These are phyloP conservation scores for Cladosporium sp. DNA, from an alignment of 2,329 filamentous ascomycete species.

Conservation along the genomic window DNA sequence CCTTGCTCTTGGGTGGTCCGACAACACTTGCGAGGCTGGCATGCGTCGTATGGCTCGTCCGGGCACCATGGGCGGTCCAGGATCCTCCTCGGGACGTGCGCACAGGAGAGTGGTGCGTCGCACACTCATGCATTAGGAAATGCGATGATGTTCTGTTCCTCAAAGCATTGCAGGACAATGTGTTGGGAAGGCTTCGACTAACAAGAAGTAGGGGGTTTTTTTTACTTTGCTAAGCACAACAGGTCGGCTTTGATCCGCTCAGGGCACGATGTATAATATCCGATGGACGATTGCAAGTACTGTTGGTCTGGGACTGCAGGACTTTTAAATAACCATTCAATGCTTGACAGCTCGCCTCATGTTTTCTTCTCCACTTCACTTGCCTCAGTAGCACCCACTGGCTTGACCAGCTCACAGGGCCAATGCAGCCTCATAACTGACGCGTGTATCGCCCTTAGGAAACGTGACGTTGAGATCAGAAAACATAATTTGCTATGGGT, in stretches of 20 bases:
- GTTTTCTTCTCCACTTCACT: neutral
- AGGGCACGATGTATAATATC: neutral
- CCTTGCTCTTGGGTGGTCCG: conserved; percentile 45
- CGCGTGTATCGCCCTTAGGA: too few relatives aligned
- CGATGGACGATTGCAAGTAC: neutral
- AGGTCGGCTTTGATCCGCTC: neutral
- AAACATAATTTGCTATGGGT: neutral
- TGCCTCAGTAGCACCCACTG: too few relatives aligned
- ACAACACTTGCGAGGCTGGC: conserved; percentile 51
- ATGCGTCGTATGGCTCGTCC: conserved; percentile 9
- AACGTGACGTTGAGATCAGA: too few relatives aligned
- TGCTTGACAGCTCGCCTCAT: neutral
- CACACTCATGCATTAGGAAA: conserved; percentile 12
- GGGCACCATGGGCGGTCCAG: neutral
- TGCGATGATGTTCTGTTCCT: neutral
- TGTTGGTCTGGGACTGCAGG: conserved; percentile 2
- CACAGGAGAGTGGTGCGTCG: conserved; percentile 5
- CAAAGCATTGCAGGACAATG: neutral
- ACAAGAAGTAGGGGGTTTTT: neutral
- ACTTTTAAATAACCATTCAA: neutral
- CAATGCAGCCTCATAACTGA: too few relatives aligned
- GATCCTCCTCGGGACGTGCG: neutral
- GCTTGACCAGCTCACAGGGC: too few relatives aligned
- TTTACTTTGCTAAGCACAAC: neutral
- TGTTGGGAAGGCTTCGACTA: neutral